These are phyloP conservation scores for Heterobasidion annosum DNA, from an alignment of 1,284 basidiomycete species.

Conservation along the genomic window DNA sequence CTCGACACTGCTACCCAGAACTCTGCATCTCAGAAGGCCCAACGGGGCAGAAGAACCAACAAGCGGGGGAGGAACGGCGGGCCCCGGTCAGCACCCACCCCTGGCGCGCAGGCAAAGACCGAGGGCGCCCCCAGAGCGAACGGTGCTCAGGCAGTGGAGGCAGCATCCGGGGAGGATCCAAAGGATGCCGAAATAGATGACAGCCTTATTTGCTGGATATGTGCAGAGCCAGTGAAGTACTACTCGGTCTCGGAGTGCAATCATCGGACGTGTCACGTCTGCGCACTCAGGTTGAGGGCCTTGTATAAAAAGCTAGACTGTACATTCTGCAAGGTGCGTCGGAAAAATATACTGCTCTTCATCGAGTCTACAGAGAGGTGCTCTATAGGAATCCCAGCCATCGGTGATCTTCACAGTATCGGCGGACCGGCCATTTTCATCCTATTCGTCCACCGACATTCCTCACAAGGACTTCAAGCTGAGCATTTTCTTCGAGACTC, in stretches of 20 bases:
- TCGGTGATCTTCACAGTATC: constrained; percentile 79
- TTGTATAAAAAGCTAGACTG: constrained; percentile 93
- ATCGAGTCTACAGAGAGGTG: too few relatives aligned
- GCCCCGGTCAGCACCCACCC: background rate
- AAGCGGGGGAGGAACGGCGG: constrained; percentile 2
- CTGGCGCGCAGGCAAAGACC: background rate
- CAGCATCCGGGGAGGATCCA: background rate
- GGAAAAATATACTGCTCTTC: background rate
- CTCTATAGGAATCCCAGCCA: constrained; percentile 63
- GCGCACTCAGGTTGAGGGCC: constrained; percentile 83
- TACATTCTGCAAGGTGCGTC: constrained; percentile 88
- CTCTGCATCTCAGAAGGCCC: constrained; percentile 1
- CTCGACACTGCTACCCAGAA: constrained; percentile 5
- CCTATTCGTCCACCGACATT: constrained; percentile 49
- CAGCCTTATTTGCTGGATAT: constrained; percentile 80
- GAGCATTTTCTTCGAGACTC: constrained; percentile 80
- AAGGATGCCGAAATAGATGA: constrained; percentile 21
- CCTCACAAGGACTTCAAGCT: constrained; percentile 73
- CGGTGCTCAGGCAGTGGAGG: constrained; percentile 1
- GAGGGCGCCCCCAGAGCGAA: background rate
- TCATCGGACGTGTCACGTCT: constrained; percentile 90
- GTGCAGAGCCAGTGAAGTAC: constrained; percentile 90
- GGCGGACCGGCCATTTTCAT: constrained; percentile 52
- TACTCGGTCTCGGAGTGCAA: constrained; percentile 87
- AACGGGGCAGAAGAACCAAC: constrained; percentile 6